Evolutionary conservation across 2,329 filamentous ascomycete genomes (phyloP), one percentile per base, ranked within the genome.

Genomic region (Phyllosticta ampelicida): DNA sequence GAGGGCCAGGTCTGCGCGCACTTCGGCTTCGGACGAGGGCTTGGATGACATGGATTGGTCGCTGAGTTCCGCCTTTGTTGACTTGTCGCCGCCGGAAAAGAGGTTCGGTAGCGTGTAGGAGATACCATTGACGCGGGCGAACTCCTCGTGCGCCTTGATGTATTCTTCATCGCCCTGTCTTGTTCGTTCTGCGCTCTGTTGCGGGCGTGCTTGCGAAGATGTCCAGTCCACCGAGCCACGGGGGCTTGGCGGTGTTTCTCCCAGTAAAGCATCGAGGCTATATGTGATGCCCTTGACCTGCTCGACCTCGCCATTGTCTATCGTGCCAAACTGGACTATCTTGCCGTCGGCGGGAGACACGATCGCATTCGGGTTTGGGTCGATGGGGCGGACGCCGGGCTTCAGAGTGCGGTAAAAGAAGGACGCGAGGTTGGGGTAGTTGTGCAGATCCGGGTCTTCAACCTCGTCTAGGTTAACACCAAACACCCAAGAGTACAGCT

Each of bases 231-330:
- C 82, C 18, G 80, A 72, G 5, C 78, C 56, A 29, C 48, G 55
- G 10, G 44, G 50, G 64, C 58, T 71, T 60, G 63, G 71, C 19
- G 65, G 65, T 30, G 63, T 63, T 53, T 72, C 72, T 55, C 94
- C 94, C 1, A 99, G 80, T 1, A 99, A 80, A 8, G 94, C 91
- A 70, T 99, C 94, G 57, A 99, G 82, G 64, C 86, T 95, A 74
- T 99, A 99, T 0, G 94, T 99, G 80, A 99, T 94, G 61, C 94
- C 94, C 75, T 99, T 99, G 63, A 99, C 92, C 75, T 99, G 94
- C 72, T 99, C 94, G 50, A 99, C 95, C 68, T 96, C 90, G 53
- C 92, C 91, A 66, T 91, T 85, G 67, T 95, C 87, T 59, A 99
- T 96, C 65, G 85, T 85, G 10, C 94, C 94, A 65, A 90, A 96